These are phyloP conservation scores for Neofusicoccum parvum DNA, from an alignment of 2,329 filamentous ascomycete genomes.

Conservation along the genomic window DNA sequence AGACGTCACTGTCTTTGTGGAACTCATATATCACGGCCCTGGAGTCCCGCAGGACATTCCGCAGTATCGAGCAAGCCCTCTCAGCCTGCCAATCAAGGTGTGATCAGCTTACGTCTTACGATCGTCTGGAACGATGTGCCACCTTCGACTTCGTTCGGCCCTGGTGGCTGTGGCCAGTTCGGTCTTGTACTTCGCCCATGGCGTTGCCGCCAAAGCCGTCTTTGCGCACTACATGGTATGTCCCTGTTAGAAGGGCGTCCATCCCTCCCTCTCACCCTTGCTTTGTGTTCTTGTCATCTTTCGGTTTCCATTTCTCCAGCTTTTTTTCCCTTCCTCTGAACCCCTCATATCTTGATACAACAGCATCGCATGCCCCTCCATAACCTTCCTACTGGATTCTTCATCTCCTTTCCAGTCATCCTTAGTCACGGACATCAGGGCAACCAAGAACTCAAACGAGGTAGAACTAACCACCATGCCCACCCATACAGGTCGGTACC, in stretches of 20 bases:
- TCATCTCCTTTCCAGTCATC: not conserved
- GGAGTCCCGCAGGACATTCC: not conserved
- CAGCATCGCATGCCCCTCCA: too few relatives aligned
- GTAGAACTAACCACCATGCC: not conserved
- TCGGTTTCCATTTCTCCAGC: not conserved
- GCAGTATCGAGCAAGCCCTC: not conserved
- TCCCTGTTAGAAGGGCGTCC: not conserved
- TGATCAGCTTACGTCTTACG: not conserved
- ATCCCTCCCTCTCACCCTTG: not conserved
- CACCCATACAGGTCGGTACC: not conserved
- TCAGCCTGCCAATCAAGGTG: not conserved
- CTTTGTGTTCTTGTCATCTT: not conserved
- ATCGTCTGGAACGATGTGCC: not conserved
- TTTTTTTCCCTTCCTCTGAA: too few relatives aligned
- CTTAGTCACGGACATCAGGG: too few relatives aligned
- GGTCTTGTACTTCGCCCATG: not conserved
- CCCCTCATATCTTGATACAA: too few relatives aligned
- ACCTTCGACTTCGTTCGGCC: not conserved
- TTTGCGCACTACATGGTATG: slow-evolving; percentile 15
- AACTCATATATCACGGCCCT: slow-evolving; percentile 7
- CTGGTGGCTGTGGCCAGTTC: not conserved
- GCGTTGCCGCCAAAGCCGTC: not conserved
- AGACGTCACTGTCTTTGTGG: not conserved
- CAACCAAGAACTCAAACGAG: too few relatives aligned
- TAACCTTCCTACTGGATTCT: too few relatives aligned